A percentile compares a stretch with the other conserved stretches of the same genome.
phyloP scores from a whole-genome alignment of 371 early-diverging fungal genomes.

The Choanephora cucurbitarum region DNA sequence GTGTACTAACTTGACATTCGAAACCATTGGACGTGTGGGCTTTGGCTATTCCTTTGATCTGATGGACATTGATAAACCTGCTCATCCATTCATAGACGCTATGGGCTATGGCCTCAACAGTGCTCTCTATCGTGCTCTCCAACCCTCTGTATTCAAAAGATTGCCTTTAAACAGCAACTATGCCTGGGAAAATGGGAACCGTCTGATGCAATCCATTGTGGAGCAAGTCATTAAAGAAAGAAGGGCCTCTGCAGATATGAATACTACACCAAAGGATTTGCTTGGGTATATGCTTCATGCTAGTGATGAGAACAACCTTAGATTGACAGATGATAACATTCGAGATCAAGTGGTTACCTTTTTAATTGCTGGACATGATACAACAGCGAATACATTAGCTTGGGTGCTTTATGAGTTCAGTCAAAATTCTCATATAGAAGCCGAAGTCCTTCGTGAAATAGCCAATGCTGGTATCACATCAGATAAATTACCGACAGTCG shows the following conservation, averaged over 20 bases:
- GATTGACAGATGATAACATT: slow-evolving; percentile 51
- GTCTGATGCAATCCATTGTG: slow-evolving; percentile 45
- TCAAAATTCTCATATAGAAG: slow-evolving; percentile 42
- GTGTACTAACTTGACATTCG: slow-evolving; percentile 56
- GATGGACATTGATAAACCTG: slow-evolving; percentile 36
- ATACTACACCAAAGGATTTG: slow-evolving; percentile 35
- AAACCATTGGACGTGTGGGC: slow-evolving; percentile 53
- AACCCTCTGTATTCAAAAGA: slow-evolving; percentile 40
- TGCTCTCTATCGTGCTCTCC: slow-evolving; percentile 19
- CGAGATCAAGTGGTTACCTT: slow-evolving; percentile 61
- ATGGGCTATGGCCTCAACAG: slow-evolving; percentile 40
- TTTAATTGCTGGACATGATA: slow-evolving; percentile 58
- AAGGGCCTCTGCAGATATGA: slow-evolving; percentile 31
- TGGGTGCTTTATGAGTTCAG: slow-evolving; percentile 47
- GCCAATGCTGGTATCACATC: slow-evolving; percentile 42
- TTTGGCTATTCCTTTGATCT: slow-evolving; percentile 58
- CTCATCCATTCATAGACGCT: slow-evolving; percentile 51
- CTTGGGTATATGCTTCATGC: slow-evolving; percentile 61
- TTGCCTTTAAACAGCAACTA: slow-evolving; percentile 42
- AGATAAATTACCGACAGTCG: slow-evolving; percentile 35
- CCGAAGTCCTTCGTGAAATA: slow-evolving; percentile 50
- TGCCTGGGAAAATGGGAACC: slow-evolving; percentile 22
- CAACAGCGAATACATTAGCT: slow-evolving; percentile 47
- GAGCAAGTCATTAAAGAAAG: slow-evolving; percentile 40
- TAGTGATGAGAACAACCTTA: slow-evolving; percentile 36